phyloP scores from a whole-genome alignment of 192 early-diverging fungal species.

The Podila epicladia region DNA sequence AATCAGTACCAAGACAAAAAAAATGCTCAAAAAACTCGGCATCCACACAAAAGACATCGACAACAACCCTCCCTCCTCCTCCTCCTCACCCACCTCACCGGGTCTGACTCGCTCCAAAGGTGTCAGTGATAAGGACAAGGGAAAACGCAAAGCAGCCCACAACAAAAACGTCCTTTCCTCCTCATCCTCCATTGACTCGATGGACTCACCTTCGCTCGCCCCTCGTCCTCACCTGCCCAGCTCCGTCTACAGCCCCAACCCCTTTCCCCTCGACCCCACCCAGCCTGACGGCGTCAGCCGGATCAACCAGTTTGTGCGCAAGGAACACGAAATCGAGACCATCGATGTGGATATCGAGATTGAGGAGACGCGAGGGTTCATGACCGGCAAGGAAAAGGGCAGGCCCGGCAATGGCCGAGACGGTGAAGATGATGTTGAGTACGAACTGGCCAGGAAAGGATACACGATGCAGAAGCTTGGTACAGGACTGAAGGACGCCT shows the following conservation, averaged over 20 bases:
- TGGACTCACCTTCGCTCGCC: conserved; percentile 23
- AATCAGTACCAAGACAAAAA: not conserved
- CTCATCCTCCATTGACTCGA: conserved; percentile 16
- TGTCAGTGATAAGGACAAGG: conserved; percentile 1
- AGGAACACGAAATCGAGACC: conserved; percentile 12
- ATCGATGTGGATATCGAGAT: conserved; percentile 42
- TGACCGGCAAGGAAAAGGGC: conserved; percentile 17
- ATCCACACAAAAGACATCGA: conserved; percentile 4
- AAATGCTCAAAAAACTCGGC: conserved; percentile 31
- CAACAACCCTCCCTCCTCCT: conserved; percentile 1
- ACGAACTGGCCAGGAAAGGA: not conserved
- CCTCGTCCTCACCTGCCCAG: conserved; percentile 34
- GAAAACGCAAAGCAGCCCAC: conserved; percentile 13
- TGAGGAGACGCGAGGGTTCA: conserved; percentile 38
- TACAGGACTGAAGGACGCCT: conserved; percentile 21
- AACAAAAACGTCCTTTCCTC: conserved; percentile 25
- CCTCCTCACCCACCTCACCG: not conserved
- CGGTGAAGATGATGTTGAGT: not conserved
- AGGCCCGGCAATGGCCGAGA: not conserved
- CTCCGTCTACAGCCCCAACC: conserved; percentile 34
- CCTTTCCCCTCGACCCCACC: conserved; percentile 38
- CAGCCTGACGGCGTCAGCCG: conserved; percentile 30
- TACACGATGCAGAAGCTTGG: conserved; percentile 14
- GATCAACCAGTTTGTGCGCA: conserved; percentile 9
- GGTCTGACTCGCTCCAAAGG: not conserved